Conservation (phyloP, 306 rosid species). For the Rosa persica region DNA sequence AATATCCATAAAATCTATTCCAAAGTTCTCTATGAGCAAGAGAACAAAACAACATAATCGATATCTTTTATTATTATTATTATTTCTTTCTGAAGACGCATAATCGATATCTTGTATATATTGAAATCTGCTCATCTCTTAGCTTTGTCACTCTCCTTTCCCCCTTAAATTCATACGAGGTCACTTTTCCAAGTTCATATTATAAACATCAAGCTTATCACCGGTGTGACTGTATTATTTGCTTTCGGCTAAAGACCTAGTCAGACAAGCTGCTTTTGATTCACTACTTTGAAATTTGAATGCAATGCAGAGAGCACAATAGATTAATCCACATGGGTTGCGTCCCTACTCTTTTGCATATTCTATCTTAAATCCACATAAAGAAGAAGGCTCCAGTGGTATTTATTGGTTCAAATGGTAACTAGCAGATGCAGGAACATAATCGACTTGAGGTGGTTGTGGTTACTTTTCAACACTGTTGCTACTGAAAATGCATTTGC, state of each 20-base stretch:
- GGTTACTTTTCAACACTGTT: neutral
- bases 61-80: too few species aligned
- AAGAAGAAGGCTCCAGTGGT: slow-evolving; percentile 19
- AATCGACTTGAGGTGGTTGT: neutral
- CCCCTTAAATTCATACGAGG: slow-evolving; percentile 18
- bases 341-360: slow-evolving; percentile 46
- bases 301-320: slow-evolving; percentile 9
- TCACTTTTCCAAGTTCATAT: slow-evolving; percentile 8
- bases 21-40: neutral
- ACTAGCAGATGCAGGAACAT: neutral
- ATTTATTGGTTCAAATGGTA: neutral
- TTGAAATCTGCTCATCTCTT: slow-evolving; percentile 1
- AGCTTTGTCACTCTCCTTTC: neutral
- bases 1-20: neutral
- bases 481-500: neutral
- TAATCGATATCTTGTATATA: too few species aligned
- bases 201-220: slow-evolving; percentile 41
- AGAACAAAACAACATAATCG: slow-evolving; percentile 4
- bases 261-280: slow-evolving; percentile 52
- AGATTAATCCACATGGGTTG: slow-evolving; percentile 63
- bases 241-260: slow-evolving; percentile 55
- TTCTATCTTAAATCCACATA: slow-evolving; percentile 24
- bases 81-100: neutral
- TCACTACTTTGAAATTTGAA: slow-evolving; percentile 31
- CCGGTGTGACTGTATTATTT: slow-evolving; percentile 34